Evolutionary conservation across 805 yeast species (phyloP).

Genomic region (Scheffersomyces amazonensis): DNA sequence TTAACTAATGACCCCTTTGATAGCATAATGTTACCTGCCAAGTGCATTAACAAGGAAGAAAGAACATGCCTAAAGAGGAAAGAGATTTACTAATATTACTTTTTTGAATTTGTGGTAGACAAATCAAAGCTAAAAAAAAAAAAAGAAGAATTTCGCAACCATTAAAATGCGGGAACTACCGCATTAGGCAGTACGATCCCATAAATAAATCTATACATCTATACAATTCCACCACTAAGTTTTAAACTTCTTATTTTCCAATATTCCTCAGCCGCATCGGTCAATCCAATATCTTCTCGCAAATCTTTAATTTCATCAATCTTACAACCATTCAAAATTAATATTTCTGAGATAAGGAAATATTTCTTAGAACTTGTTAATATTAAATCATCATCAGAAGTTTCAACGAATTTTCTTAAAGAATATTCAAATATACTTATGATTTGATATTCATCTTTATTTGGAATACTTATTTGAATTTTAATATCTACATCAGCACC

Average conservation of each 20-base stretch:
- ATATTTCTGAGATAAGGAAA: constrained; percentile 53
- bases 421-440: constrained; percentile 47
- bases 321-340: constrained; percentile 55
- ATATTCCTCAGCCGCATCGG: constrained; percentile 47
- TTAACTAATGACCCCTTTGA: too few species aligned
- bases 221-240: constrained; percentile 6
- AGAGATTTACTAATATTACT: too few species aligned
- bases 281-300: constrained; percentile 32
- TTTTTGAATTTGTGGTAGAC: too few species aligned
- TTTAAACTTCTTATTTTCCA: constrained; percentile 40
- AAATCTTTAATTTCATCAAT: constrained; percentile 31
- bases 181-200: too few species aligned
- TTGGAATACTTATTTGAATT: constrained; percentile 27
- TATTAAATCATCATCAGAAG: constrained; percentile 15
- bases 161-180: neutral
- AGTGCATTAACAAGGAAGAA: too few species aligned
- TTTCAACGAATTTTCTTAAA: constrained; percentile 41
- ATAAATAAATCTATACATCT: neutral
- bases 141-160: neutral
- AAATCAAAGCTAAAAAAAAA: too few species aligned
- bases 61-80: too few species aligned
- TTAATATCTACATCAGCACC: constrained; percentile 47
- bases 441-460: constrained; percentile 14
- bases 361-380: constrained; percentile 12
- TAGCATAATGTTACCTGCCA: too few species aligned